phyloP scores from a whole-genome alignment of 2,329 filamentous ascomycete genomes.

The Diaporthe nobilis region DNA sequence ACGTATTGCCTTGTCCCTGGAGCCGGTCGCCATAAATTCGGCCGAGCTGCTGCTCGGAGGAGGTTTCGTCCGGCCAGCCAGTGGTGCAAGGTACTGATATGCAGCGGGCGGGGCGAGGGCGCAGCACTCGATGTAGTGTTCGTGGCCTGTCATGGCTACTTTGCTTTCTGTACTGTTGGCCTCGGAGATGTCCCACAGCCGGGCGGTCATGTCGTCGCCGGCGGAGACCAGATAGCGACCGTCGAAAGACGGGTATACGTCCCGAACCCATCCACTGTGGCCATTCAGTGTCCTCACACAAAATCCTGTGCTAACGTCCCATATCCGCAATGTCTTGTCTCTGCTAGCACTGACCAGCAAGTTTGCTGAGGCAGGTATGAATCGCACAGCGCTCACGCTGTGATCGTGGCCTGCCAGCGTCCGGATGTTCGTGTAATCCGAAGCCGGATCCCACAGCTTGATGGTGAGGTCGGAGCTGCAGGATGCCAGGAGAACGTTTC shows the following conservation, averaged over 20 bases:
- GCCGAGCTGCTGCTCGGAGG: constrained; percentile 81
- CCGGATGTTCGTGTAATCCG: constrained; percentile 95
- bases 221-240: constrained; percentile 86
- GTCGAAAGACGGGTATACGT: constrained; percentile 85
- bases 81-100: constrained; percentile 81
- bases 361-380: constrained; percentile 89
- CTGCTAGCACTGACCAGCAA: constrained; percentile 88
- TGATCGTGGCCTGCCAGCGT: constrained; percentile 94
- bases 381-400: constrained; percentile 88
- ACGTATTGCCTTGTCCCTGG: constrained; percentile 90
- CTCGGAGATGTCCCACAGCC: constrained; percentile 88
- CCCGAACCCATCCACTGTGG: constrained; percentile 90
- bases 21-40: constrained; percentile 91
- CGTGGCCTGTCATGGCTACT: constrained; percentile 85
- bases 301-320: constrained; percentile 94
- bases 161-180: constrained; percentile 77
- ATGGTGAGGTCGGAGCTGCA: constrained; percentile 93
- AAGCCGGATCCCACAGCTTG: constrained; percentile 92
- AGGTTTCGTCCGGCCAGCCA: constrained; percentile 88
- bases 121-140: constrained; percentile 89
- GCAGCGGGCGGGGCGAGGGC: constrained; percentile 84
- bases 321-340: constrained; percentile 88
- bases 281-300: constrained; percentile 89
- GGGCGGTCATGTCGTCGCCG: constrained; percentile 84
- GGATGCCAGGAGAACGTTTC: constrained; percentile 81